A percentile compares a stretch with the other conserved stretches of the same genome.
phyloP scores from a whole-genome alignment of 1,284 basidiomycete species.

The Filobasidium uniguttulatum region DNA sequence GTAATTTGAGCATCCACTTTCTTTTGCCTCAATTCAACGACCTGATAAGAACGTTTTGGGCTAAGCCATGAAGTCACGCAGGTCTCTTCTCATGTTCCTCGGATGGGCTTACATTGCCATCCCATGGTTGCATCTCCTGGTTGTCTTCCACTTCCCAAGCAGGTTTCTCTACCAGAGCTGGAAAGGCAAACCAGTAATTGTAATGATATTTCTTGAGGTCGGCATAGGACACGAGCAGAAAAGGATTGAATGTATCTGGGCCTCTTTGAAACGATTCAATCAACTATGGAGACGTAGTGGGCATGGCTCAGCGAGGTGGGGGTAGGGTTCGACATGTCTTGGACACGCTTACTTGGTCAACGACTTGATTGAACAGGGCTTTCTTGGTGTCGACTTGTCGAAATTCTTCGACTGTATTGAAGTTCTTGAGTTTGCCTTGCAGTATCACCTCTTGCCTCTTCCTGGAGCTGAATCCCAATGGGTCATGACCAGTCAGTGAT shows the following conservation, averaged over 20 bases:
- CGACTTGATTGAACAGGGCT: conserved; percentile 57
- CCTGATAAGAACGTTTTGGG: neutral
- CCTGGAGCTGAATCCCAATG: too few relatives aligned
- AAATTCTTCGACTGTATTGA: conserved; percentile 94
- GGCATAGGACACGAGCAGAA: conserved; percentile 82
- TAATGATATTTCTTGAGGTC: conserved; percentile 97
- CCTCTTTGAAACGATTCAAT: conserved; percentile 20
- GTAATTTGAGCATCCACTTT: conserved; percentile 7
- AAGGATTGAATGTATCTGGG: conserved; percentile 47
- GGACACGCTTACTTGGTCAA: conserved; percentile 44
- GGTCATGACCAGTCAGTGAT: too few relatives aligned
- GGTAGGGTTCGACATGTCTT: conserved; percentile 12
- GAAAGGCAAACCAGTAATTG: conserved; percentile 97
- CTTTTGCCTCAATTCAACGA: conserved; percentile 3
- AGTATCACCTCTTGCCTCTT: conserved; percentile 40
- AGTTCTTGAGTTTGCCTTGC: conserved; percentile 69
- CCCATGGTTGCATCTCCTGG: conserved; percentile 3
- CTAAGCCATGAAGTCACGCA: neutral
- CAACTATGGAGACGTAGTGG: conserved; percentile 19
- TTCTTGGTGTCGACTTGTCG: conserved; percentile 69
- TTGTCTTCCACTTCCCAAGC: conserved; percentile 57
- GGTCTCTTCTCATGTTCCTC: too few relatives aligned
- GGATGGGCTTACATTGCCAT: conserved; percentile 7
- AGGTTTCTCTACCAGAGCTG: conserved; percentile 73
- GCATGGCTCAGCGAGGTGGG: conserved; percentile 8